A percentile compares a stretch with the other conserved stretches of the same genome.
phyloP scores from a whole-genome alignment of 2,329 filamentous ascomycete species.

The Cladosporium cucumerinum region DNA sequence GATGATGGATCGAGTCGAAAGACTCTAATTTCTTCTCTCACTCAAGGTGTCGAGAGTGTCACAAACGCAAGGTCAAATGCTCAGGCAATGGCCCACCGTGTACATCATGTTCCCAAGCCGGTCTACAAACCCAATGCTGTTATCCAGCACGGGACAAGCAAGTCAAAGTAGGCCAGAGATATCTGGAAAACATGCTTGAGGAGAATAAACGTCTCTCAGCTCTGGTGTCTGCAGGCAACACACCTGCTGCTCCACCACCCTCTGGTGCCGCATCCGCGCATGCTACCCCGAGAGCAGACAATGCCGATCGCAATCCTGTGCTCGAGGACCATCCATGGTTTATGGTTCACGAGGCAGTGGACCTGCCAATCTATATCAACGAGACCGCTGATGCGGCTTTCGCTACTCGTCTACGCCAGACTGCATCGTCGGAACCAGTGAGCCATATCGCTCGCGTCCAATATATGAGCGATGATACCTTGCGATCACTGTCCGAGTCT shows the following conservation, averaged over 20 bases:
- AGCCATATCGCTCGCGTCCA: conserved; percentile 36
- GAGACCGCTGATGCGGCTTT: conserved; percentile 40
- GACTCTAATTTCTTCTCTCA: background rate
- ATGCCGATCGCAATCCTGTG: conserved; percentile 34
- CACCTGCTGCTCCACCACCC: conserved; percentile 4
- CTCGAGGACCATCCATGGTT: conserved; percentile 39
- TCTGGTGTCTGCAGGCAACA: conserved; percentile 17
- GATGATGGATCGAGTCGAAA: background rate
- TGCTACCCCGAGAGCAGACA: conserved; percentile 26
- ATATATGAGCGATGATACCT: conserved; percentile 33
- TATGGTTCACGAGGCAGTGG: conserved; percentile 30
- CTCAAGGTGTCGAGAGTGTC: conserved; percentile 28
- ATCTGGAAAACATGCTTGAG: conserved; percentile 31
- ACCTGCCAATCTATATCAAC: conserved; percentile 37
- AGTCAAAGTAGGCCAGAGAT: conserved; percentile 32
- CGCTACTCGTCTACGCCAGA: conserved; percentile 37
- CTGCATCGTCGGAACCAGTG: conserved; percentile 25
- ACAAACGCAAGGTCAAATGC: conserved; percentile 36
- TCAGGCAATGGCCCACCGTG: conserved; percentile 34
- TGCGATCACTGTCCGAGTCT: conserved; percentile 36
- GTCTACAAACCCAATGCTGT: conserved; percentile 21
- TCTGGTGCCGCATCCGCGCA: conserved; percentile 6
- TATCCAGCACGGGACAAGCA: conserved; percentile 33
- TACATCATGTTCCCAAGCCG: conserved; percentile 27
- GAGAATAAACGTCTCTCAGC: conserved; percentile 32